These are phyloP conservation scores for Corrigiola litoralis DNA, from an alignment of 179 eudicot species.

Conservation along the genomic window DNA sequence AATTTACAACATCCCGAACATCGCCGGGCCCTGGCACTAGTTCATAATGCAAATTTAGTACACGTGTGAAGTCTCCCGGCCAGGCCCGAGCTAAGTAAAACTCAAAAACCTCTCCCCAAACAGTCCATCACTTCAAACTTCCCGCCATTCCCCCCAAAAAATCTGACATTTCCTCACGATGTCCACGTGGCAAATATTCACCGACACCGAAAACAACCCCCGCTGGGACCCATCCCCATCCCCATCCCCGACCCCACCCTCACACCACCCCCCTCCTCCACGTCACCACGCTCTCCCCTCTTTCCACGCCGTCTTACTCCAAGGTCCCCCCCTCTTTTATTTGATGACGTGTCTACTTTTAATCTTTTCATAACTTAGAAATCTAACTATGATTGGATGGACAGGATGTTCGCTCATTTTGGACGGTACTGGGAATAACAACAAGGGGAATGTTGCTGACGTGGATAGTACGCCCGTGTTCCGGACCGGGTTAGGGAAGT, in stretches of 20 bases:
- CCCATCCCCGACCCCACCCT: conserved; percentile 3
- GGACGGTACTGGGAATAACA: conserved; percentile 25
- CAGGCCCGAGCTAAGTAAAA: background rate
- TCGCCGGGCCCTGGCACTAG: too few relatives aligned
- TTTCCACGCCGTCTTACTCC: conserved; percentile 36
- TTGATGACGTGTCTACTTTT: background rate
- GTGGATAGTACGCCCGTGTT: conserved; percentile 33
- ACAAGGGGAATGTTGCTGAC: background rate
- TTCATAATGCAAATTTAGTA: too few relatives aligned
- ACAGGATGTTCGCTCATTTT: conserved; percentile 46
- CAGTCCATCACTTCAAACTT: conserved; percentile 18
- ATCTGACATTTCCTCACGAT: conserved; percentile 18
- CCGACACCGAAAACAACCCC: conserved; percentile 48
- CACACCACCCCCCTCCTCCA: conserved; percentile 16
- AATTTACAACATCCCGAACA: too few relatives aligned
- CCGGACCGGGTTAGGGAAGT: conserved; percentile 50
- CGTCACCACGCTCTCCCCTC: conserved; percentile 48
- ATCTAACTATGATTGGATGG: background rate
- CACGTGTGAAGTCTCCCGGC: too few relatives aligned
- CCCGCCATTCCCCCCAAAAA: conserved; percentile 21
- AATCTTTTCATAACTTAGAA: background rate
- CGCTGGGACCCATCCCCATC: conserved; percentile 55
- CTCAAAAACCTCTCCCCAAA: too few relatives aligned
- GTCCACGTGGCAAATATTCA: conserved; percentile 68
- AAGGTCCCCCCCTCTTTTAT: conserved; percentile 32